Evolutionary conservation across 345 rosid species (phyloP).

Genomic region (Salix koriyanagi): DNA sequence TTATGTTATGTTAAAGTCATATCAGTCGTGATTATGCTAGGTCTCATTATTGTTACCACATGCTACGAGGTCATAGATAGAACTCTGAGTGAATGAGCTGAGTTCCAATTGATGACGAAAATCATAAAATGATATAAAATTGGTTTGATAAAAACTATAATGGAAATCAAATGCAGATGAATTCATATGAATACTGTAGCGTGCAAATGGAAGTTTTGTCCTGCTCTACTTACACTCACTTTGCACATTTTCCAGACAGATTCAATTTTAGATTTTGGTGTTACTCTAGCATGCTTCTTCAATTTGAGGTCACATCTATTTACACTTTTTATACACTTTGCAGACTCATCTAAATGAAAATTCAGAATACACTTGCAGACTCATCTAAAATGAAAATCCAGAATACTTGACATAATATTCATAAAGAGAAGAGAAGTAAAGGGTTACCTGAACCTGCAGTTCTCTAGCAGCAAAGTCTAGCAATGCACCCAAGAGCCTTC

Average conservation of each 20-base stretch:
- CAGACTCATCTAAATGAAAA: neutral
- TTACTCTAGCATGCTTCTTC: neutral
- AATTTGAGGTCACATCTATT: neutral
- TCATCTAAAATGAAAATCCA: neutral
- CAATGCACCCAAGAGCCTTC: constrained; percentile 92
- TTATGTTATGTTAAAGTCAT: neutral
- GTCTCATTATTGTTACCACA: neutral
- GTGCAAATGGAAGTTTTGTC: neutral
- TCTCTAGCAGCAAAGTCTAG: constrained; percentile 97
- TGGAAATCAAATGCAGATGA: neutral
- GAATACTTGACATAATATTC: neutral
- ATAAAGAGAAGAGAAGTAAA: neutral
- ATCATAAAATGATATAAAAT: neutral
- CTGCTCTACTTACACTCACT: neutral
- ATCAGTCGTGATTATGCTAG: neutral
- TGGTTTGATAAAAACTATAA: neutral
- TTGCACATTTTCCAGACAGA: neutral
- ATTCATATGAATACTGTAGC: neutral
- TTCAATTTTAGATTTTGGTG: neutral
- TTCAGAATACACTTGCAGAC: neutral
- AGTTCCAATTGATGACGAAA: neutral
- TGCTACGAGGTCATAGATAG: neutral
- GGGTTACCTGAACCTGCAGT: constrained; percentile 86
- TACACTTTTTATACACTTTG: neutral
- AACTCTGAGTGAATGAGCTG: neutral